Evolutionary conservation across 768 basidiomycete species (phyloP).

Genomic region (Xerocomellus dryophilus): DNA sequence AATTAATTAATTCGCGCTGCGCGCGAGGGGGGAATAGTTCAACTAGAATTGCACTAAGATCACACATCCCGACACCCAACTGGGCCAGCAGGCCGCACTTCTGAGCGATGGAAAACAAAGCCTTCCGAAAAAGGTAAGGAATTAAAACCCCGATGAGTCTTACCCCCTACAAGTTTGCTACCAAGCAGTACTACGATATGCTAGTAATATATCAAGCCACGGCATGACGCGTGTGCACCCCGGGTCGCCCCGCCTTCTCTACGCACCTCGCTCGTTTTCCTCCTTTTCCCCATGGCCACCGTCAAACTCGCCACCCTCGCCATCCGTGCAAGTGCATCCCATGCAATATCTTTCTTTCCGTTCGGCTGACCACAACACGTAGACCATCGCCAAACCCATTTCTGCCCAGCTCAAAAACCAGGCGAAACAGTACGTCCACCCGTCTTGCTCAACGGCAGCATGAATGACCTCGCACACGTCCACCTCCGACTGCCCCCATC

Average conservation of each 20-base stretch:
- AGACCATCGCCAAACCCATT: slow-evolving; percentile 88
- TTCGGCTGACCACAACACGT: not conserved
- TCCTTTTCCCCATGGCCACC: slow-evolving; percentile 52
- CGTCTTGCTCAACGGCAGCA: not conserved
- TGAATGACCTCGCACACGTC: not conserved
- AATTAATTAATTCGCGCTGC: too few relatives aligned
- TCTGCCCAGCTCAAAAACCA: slow-evolving; percentile 64
- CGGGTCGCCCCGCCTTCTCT: not conserved
- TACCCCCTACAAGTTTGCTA: too few relatives aligned
- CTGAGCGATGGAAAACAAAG: too few relatives aligned
- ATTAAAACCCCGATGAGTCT: too few relatives aligned
- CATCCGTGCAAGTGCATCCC: slow-evolving; percentile 54
- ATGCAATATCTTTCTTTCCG: not conserved
- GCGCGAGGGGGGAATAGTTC: too few relatives aligned
- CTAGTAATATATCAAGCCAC: too few relatives aligned
- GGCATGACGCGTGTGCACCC: not conserved
- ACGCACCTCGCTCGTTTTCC: not conserved
- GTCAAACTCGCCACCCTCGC: slow-evolving; percentile 72
- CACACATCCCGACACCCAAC: too few relatives aligned
- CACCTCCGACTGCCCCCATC: not conserved
- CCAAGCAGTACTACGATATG: too few relatives aligned
- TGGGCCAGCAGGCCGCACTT: too few relatives aligned
- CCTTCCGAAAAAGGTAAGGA: too few relatives aligned
- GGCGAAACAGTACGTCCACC: slow-evolving; percentile 58
- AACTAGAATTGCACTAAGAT: too few relatives aligned